A percentile compares a stretch with the other conserved stretches of the same genome.
These are phyloP conservation scores for Pseudotsuga menziesii DNA, from an alignment of 75 land plant genomes.

Conservation along the genomic window DNA sequence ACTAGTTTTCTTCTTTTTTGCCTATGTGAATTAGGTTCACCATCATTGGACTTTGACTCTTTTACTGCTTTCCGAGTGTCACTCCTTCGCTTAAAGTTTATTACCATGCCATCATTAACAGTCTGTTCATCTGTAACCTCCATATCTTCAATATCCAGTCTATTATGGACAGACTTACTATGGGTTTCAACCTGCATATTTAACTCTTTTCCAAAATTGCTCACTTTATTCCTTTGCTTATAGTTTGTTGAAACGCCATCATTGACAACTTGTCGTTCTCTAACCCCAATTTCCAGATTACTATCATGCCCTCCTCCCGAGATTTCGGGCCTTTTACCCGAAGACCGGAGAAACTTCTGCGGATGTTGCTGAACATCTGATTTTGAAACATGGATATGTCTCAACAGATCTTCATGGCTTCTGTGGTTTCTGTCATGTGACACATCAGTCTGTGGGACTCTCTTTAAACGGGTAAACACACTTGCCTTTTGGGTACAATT, in stretches of 20 bases:
- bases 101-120: not conserved
- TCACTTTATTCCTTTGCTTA: not conserved
- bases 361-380: conserved; percentile 3
- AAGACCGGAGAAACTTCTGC: not conserved
- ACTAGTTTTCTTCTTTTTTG: conserved; percentile 19
- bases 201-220: not conserved
- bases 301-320: not conserved
- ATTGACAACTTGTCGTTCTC: not conserved
- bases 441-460: not conserved
- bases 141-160: not conserved
- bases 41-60: not conserved
- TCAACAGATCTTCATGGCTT: not conserved
- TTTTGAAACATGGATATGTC: conserved; percentile 7
- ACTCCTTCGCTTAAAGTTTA: conserved; percentile 43
- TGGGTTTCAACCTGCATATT: not conserved
- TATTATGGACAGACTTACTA: not conserved
- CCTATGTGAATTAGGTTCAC: not conserved
- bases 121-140: not conserved
- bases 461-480: conserved; percentile 39
- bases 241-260: not conserved
- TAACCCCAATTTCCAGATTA: not conserved
- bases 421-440: not conserved
- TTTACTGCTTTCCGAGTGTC: conserved; percentile 4
- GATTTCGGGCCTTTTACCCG: not conserved
- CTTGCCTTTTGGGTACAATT: conserved; percentile 7